Conservation (phyloP, 805 yeast species). For the Kodamaea laetipori region DNA sequence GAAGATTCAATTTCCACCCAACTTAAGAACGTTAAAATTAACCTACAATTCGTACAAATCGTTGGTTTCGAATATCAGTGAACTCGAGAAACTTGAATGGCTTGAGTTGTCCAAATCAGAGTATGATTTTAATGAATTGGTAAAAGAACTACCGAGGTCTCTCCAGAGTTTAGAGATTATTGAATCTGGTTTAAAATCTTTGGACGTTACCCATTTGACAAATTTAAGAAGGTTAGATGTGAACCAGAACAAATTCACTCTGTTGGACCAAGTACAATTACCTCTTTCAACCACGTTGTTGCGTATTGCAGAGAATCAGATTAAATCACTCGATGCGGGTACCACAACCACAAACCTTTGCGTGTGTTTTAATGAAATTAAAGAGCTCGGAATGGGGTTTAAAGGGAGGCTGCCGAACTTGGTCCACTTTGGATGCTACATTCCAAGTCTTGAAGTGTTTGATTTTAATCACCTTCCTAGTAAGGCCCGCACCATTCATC, state of each 20-base stretch:
- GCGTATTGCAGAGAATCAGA: not conserved
- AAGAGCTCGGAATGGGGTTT: not conserved
- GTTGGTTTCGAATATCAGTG: not conserved
- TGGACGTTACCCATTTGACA: not conserved
- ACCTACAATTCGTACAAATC: not conserved
- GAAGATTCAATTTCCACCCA: not conserved
- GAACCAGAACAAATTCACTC: not conserved
- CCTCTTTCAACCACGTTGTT: not conserved
- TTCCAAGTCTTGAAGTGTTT: not conserved
- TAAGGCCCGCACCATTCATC: not conserved
- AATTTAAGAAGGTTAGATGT: conserved; percentile 2
- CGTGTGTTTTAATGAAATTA: conserved; percentile 2
- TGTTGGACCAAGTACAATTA: not conserved
- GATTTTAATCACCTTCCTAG: not conserved
- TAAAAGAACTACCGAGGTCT: not conserved
- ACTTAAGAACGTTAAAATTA: not conserved
- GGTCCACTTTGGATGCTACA: conserved; percentile 6
- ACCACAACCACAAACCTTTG: conserved; percentile 1
- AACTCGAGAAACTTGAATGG: not conserved
- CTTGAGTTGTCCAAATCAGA: not conserved
- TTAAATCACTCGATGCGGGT: not conserved
- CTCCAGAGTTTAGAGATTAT: conserved; percentile 1
- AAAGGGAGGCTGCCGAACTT: conserved; percentile 4
- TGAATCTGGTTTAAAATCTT: not conserved
- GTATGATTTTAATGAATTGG: not conserved